Base-by-base conservation (phyloP, 169 alveolate genomes). In the Eimeria falciformis region DNA sequence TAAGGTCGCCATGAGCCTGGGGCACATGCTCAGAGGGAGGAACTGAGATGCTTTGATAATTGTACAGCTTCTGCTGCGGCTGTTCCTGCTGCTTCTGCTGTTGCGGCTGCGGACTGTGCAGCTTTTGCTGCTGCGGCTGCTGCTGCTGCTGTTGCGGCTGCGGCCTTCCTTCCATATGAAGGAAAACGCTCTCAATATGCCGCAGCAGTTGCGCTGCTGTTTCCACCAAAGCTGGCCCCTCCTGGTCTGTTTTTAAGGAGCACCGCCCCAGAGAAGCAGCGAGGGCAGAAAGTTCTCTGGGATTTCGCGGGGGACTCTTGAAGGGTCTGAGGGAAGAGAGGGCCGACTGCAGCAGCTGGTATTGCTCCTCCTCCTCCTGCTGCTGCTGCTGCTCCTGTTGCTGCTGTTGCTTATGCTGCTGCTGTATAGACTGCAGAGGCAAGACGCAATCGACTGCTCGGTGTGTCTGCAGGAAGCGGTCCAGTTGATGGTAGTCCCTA, bases 281-380 rank as follows among this genome's bases (percentile, higher is more conserved):
- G 11, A 81, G 90, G 18, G 37, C 90, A 27, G 11, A n/a, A 27
- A 29, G 37, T 37, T 55, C 55, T 7, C 58, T 14, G 11, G 40
- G 55, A 46, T 81, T 33, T 9, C 46, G 29, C 3, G 77, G 23
- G 40, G 56, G 90, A 5, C 56, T 43, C 2, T 75, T 56, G 43
- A 81, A 81, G 45, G 90, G 90, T 43, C 27, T 81, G 4, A 81
- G 77, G 77, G 78, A 56, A 43, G 78, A 56, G 25, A 81, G 56
- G 43, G 90, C 90, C 9, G 58, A 25, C 12, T 33, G 90, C 58
- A 81, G 90, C 37, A 81, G 77, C 62, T 56, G 90, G 77, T 56
- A 56, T 17, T 78, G 87, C 11, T 45, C 6, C 58, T 81, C 45
- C 56, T 43, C 43, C 56, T 81, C 75, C 56, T 55, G 37, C 43